Conservation (phyloP, 2,329 filamentous ascomycete genomes). For the Trichophyton benhamiae region DNA sequence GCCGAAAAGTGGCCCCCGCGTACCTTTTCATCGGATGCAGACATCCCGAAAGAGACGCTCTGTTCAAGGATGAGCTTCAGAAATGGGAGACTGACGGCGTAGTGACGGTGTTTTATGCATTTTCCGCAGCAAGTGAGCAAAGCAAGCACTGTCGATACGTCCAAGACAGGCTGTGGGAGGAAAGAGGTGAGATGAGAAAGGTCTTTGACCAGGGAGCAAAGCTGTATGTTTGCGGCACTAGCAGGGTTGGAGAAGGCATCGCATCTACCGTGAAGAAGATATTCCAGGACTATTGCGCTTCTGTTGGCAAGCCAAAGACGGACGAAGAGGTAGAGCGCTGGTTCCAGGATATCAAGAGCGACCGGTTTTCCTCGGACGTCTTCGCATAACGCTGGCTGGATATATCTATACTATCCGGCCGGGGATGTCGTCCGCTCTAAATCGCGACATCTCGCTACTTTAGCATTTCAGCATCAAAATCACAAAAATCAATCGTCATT, state of each 20-base stretch:
- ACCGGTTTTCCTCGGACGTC: not conserved
- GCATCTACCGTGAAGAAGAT: not conserved
- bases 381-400: not conserved
- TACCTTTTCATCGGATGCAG: conserved; percentile 1
- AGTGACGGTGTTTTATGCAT: not conserved
- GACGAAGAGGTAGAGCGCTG: not conserved
- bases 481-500: too few relatives aligned
- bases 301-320: not conserved
- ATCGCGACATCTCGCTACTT: too few relatives aligned
- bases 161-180: conserved; percentile 1
- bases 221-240: not conserved
- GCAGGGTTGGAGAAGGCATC: not conserved
- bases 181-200: not conserved
- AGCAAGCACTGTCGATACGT: not conserved
- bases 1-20: not conserved
- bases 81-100: not conserved
- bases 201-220: not conserved
- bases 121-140: not conserved
- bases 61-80: not conserved
- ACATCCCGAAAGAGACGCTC: not conserved
- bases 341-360: conserved; percentile 1
- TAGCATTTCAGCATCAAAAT: too few relatives aligned
- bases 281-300: not conserved
- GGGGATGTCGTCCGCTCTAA: too few relatives aligned
- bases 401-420: not conserved